Evolutionary conservation across 73 alveolate species (phyloP), one percentile per base, ranked within the genome.

Genomic region (Blepharisma stoltei): DNA sequence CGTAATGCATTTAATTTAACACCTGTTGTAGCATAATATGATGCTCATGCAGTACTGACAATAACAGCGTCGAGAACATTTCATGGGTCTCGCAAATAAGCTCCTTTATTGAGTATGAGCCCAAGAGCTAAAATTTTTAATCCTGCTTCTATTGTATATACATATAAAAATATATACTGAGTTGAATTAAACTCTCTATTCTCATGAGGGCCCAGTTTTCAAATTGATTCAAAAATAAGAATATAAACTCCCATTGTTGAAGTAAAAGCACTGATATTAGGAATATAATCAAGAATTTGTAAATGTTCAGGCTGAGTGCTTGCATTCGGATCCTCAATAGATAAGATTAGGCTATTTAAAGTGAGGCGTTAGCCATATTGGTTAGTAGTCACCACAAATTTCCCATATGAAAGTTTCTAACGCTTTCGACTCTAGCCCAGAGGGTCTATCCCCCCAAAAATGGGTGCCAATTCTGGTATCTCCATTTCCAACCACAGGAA

Each of bases 61-160:
- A 91, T 91, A 11, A 80, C 43, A 73, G 89, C 89, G 68, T 91
- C 97, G 38, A 91, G 60, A 41, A 86, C 71, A 55, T 91, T 91
- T 95, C 97, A 91, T 2, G 89, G 69, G 49, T 91, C 94, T 76
- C 95, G 75, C 32, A 91, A 65, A 60, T 91, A 91, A 0, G 95
- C 70, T 41, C 55, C 46, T 46, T 76, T 54, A 48, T 81, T 81
- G n/a, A 82, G 32, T 6, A 89, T 80, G 20, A 90, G 78, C 9
- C 92, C 92, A 46, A 70, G 8, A 52, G 86, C 92, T 6, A 84
- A 41, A 11, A 84, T 55, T 45, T 84, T 84, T 21, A 84, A 32
- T 7, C 69, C 77, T 32, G 82, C 80, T 75, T 84, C 92, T 18
- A 81, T 38, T 9, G 92, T 84, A 55, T 81, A 84, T 7, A 54